These are phyloP conservation scores for Annona cherimola DNA, from an alignment of 164 flowering plant species.

Conservation along the genomic window DNA sequence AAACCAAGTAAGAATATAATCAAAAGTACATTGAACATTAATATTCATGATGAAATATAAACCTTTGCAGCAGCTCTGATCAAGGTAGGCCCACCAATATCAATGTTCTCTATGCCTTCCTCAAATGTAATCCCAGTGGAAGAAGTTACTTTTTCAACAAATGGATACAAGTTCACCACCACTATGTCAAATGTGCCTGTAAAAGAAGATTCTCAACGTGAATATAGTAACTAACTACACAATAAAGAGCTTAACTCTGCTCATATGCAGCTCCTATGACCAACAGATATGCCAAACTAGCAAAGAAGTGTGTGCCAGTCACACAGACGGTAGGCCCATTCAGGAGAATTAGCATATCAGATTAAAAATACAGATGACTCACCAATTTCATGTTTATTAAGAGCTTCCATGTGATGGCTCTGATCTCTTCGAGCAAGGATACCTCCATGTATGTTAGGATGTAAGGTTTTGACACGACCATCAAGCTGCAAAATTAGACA, in stretches of 20 bases:
- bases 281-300: not conserved
- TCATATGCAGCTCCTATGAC: not conserved
- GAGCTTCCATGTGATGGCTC: conserved; percentile 85
- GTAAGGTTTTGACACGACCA: conserved; percentile 97
- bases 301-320: not conserved
- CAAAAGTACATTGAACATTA: not conserved
- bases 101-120: conserved; percentile 94
- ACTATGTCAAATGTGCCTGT: conserved; percentile 91
- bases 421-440: conserved; percentile 96
- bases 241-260: not conserved
- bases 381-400: conserved; percentile 83
- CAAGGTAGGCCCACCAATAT: conserved; percentile 99
- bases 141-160: conserved; percentile 82
- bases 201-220: not conserved
- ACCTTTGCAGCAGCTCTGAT: conserved; percentile 99
- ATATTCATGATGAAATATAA: not conserved
- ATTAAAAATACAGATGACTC: conserved; percentile 14
- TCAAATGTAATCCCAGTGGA: conserved; percentile 62
- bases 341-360: not conserved
- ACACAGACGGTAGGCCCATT: not conserved
- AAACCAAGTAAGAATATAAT: not conserved
- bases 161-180: conserved; percentile 92
- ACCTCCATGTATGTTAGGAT: conserved; percentile 92
- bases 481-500: conserved; percentile 60
- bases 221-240: not conserved